Conservation (phyloP, 2,329 filamentous ascomycete species). For the Sarocladium brachiariae region DNA sequence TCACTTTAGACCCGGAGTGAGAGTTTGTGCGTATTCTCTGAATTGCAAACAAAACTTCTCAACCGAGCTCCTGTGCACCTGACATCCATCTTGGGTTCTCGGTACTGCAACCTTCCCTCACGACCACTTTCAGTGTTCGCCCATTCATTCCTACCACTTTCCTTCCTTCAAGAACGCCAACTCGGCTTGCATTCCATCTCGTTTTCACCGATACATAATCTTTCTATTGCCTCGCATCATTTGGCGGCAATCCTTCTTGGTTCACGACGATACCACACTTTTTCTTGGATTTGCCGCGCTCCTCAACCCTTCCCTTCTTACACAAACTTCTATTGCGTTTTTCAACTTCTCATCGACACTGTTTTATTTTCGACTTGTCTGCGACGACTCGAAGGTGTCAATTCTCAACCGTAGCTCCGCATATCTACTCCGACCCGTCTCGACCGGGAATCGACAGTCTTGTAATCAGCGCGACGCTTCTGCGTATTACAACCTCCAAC, state of each 20-base stretch:
- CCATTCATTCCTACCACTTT: slow-evolving; percentile 10
- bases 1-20: not conserved
- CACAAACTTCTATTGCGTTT: slow-evolving; percentile 4
- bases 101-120: slow-evolving; percentile 5
- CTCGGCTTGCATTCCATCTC: slow-evolving; percentile 3
- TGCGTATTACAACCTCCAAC: not conserved
- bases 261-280: slow-evolving; percentile 6
- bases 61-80: not conserved
- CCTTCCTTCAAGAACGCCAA: not conserved
- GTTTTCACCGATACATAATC: slow-evolving; percentile 4
- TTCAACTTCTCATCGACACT: slow-evolving; percentile 1
- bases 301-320: slow-evolving; percentile 10
- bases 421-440: slow-evolving; percentile 10
- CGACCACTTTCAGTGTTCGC: slow-evolving; percentile 3
- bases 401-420: slow-evolving; percentile 9
- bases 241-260: slow-evolving; percentile 3
- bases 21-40: not conserved
- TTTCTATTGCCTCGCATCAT: slow-evolving; percentile 3
- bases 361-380: slow-evolving; percentile 9
- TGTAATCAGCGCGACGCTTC: slow-evolving; percentile 6
- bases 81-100: slow-evolving; percentile 5
- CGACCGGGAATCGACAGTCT: slow-evolving; percentile 1
- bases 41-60: not conserved
- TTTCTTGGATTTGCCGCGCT: slow-evolving; percentile 9
- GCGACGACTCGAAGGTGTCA: slow-evolving; percentile 6